Evolutionary conservation across 1,284 basidiomycete genomes (phyloP), one percentile per base, ranked within the genome.

Genomic region (Sporisorium sorghi): DNA sequence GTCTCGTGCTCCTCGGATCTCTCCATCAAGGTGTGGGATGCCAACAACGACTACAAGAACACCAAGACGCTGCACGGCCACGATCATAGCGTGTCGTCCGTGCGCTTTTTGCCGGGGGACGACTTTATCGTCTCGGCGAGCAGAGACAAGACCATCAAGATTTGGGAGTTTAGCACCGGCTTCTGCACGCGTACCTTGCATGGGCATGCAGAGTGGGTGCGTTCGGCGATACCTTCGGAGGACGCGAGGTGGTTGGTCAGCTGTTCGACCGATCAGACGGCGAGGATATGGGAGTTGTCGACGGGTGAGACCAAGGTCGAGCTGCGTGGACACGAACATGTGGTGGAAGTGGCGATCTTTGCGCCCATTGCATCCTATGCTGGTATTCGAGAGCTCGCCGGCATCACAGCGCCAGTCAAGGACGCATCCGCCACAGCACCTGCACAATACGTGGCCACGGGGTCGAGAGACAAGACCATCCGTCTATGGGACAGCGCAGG

Each of bases 21-120:
- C 39, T 92, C 92, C 60, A 91, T 96, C 86, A 94, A 94, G 86
- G 87, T 96, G 49, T 96, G 94, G 94, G 92, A 95, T 85, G 89
- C 90, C 17, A 88, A 90, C 75, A 92, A 93, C 83, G 92, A 93
- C 73, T 94, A 93, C 88, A 93, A 92, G 85, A 94, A 93, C 81
- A 88, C 88, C 54, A 92, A 92, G 84, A 94, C 93, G 6, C 87
- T 96, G 54, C 90, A 91, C 64, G 94, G 93, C 1, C 93, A 96
- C 82, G 93, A 96, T 83, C 94, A 96, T 84, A 91, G 92, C 19
- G 91, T 96, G 40, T 94, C 93, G 10, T 89, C 89, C 19, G 93
- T 91, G 2, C 88, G 90, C 14, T 96, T 95, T 81, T 87, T 94
- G 80, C 92, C 92, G 0, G 91, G 91, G 21, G 93, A 93, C 82